A percentile compares a stretch with the other conserved stretches of the same genome.
phyloP scores from a whole-genome alignment of 345 rosid species.

The Citrus mangshanensis region DNA sequence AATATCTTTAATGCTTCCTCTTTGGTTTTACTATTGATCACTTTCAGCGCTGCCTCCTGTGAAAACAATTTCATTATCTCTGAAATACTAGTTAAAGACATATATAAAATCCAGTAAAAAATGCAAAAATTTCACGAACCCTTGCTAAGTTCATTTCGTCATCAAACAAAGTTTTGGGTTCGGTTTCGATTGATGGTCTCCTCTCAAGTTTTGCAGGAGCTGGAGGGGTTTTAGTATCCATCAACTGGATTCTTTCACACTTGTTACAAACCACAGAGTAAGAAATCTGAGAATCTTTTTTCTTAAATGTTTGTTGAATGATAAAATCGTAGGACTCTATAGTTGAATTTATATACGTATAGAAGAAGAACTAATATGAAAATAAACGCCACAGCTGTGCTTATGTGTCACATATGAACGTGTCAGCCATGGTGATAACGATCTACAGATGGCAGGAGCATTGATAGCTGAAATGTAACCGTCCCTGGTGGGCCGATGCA shows the following conservation, averaged over 20 bases:
- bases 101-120: not conserved
- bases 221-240: not conserved
- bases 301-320: too few species aligned
- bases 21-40: constrained; percentile 11
- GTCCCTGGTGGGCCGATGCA: too few species aligned
- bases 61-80: not conserved
- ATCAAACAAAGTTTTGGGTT: constrained; percentile 10
- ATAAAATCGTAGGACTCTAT: too few species aligned
- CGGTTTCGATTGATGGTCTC: not conserved
- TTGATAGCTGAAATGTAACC: too few species aligned
- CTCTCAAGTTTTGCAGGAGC: not conserved
- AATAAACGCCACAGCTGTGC: too few species aligned
- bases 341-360: too few species aligned
- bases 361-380: too few species aligned
- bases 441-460: too few species aligned
- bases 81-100: not conserved
- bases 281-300: too few species aligned
- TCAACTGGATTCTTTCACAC: not conserved
- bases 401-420: too few species aligned
- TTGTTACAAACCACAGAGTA: not conserved
- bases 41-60: constrained; percentile 21
- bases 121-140: not conserved
- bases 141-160: constrained; percentile 15
- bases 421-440: too few species aligned
- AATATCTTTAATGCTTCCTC: constrained; percentile 21